Conservation (phyloP, 2,329 filamentous ascomycete genomes). For the Colletotrichum truncatum region DNA sequence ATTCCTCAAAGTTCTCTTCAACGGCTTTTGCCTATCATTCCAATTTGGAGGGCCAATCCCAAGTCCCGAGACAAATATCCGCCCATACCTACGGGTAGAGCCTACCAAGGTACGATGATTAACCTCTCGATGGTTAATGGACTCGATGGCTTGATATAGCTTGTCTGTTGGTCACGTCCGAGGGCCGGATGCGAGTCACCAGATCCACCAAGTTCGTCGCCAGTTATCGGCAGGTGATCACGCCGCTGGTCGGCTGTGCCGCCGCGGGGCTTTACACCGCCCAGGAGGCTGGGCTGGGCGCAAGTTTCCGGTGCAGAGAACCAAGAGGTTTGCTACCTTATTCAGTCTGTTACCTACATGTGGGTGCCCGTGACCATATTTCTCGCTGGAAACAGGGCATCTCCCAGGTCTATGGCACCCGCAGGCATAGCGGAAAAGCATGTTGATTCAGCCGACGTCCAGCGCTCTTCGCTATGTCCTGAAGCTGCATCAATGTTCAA, state of each 20-base stretch:
- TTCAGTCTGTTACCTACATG: background rate
- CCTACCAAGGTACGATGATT: background rate
- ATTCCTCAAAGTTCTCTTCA: slow-evolving; percentile 16
- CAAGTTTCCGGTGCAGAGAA: background rate
- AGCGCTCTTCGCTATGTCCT: too few species aligned
- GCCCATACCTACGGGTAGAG: too few species aligned
- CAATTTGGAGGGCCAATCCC: background rate
- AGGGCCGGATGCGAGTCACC: slow-evolving; percentile 6
- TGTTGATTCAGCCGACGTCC: background rate
- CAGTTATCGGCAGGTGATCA: slow-evolving; percentile 21
- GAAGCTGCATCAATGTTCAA: too few species aligned
- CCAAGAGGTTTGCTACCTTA: background rate
- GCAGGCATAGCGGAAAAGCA: background rate
- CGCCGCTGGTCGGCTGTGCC: slow-evolving; percentile 10
- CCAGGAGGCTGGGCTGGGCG: background rate
- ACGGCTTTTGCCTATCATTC: background rate
- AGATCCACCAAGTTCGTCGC: slow-evolving; percentile 9
- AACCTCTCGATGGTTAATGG: background rate
- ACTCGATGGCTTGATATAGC: background rate
- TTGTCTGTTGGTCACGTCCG: slow-evolving; percentile 5
- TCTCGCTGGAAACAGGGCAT: too few species aligned
- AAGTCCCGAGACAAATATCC: slow-evolving; percentile 3
- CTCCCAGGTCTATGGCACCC: background rate
- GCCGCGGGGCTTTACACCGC: slow-evolving; percentile 18
- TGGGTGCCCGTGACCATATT: background rate